Conservation (phyloP, 331 rosid species). For the Saraca asoca region DNA sequence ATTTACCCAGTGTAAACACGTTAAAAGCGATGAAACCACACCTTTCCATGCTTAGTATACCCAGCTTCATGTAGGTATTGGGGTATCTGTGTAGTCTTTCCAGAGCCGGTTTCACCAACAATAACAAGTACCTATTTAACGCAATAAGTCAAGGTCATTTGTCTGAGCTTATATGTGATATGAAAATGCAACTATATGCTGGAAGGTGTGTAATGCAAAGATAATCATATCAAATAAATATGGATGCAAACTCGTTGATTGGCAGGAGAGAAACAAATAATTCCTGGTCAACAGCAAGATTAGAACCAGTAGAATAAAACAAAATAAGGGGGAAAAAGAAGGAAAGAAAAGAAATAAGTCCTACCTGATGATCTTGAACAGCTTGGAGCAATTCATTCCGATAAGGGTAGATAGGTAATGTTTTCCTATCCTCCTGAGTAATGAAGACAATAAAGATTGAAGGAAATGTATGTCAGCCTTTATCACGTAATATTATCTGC, state of each 20-base stretch:
- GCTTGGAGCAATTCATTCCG: constrained; percentile 86
- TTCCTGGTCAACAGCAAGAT: neutral
- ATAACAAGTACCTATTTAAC: constrained; percentile 83
- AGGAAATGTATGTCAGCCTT: constrained; percentile 21
- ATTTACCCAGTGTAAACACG: constrained; percentile 19
- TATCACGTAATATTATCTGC: neutral
- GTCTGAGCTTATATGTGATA: constrained; percentile 14
- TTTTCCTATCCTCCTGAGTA: constrained; percentile 73
- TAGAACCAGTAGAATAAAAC: constrained; percentile 8
- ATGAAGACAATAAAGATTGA: constrained; percentile 29
- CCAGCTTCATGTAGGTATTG: constrained; percentile 99
- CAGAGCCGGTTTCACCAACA: constrained; percentile 99
- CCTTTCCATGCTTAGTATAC: constrained; percentile 91
- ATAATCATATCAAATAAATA: constrained; percentile 4
- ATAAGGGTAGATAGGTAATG: constrained; percentile 72
- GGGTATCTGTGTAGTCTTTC: constrained; percentile 95
- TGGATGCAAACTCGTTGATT: constrained; percentile 6
- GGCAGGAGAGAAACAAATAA: constrained; percentile 22
- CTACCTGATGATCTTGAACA: constrained; percentile 75
- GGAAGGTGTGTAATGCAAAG: constrained; percentile 13
- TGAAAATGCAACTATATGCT: constrained; percentile 11
- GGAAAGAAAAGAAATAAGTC: constrained; percentile 11
- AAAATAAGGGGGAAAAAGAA: constrained; percentile 6
- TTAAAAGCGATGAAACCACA: constrained; percentile 36
- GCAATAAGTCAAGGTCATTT: constrained; percentile 27